phyloP scores from a whole-genome alignment of 768 basidiomycete species.

The Multifurca ochricompacta region DNA sequence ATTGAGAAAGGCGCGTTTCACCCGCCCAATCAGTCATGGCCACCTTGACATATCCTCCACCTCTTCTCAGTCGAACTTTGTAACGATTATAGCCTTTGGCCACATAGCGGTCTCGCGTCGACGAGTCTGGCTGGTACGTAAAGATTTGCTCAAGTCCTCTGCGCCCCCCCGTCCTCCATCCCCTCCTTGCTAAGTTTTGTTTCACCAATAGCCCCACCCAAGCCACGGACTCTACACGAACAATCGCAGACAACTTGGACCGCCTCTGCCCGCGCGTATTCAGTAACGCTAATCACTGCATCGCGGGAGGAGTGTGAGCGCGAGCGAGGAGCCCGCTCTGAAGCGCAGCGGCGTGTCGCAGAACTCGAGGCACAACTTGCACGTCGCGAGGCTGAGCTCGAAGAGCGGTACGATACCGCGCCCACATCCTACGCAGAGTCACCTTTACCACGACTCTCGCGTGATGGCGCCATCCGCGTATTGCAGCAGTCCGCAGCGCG shows the following conservation, averaged over 20 bases:
- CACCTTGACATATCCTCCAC: not conserved
- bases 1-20: conserved; percentile 50
- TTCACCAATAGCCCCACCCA: not conserved
- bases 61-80: conserved; percentile 18
- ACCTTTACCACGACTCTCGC: conserved; percentile 8
- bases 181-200: not conserved
- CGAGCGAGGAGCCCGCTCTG: conserved; percentile 35
- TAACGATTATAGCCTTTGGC: conserved; percentile 20
- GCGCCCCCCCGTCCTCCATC: not conserved
- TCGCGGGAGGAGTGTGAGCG: conserved; percentile 37
- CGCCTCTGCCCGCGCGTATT: conserved; percentile 31
- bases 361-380: conserved; percentile 47
- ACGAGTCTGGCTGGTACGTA: conserved; percentile 6
- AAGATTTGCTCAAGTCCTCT: too few species aligned
- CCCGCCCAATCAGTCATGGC: not conserved
- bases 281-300: conserved; percentile 36
- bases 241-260: conserved; percentile 23
- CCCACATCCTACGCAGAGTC: not conserved
- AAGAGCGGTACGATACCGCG: conserved; percentile 21
- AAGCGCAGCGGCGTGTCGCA: conserved; percentile 35
- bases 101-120: conserved; percentile 13
- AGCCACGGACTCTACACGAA: not conserved
- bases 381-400: conserved; percentile 49
- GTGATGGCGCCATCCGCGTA: conserved; percentile 19
- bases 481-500: conserved; percentile 15